Base-by-base conservation (phyloP, 2,329 filamentous ascomycete genomes). In the Didymella pomorum region DNA sequence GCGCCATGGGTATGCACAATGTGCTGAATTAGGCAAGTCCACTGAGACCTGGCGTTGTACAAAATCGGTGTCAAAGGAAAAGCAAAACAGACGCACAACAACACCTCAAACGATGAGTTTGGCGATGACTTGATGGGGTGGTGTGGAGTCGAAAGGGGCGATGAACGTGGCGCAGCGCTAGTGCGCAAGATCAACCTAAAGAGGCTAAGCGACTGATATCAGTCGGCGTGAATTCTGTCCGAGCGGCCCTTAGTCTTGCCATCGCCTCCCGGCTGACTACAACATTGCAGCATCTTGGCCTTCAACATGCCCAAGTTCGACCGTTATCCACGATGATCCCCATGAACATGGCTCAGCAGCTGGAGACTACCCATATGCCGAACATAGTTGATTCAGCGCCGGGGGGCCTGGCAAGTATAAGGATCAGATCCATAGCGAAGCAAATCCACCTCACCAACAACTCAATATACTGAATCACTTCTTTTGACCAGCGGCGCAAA, bases 151-250 rank as follows among this genome's bases (percentile, higher is more conserved):
- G 12, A 29, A 25, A 25, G 3, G 3, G 23, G 26, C 10, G 26
- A 28, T 28, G 26, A 28, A 35, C 48, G 23, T 25, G 23, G 23
- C 23, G 48, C 45, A 37, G 44, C 23, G 35, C 28, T 41, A 41
- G 47, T 25, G 42, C 42, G n/a, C 12, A 29, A 33, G 12, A 45
- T 51, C 42, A 51, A 33, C 25, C 21, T 4, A 31, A 42, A 42
- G 9, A 7, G 35, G 47, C 2, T 37, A 29, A 5, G 25, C 33
- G 37, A 8, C 45, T 50, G 50, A 44, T 14, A 42, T 52, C 18
- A 60, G 47, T 39, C 57, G 57, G 57, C n/a, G 4, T 4, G 18
- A 52, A 23, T 20, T 48, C 47, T 29, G 2, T 4, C 57, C 57
- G 57, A 42, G 29, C 39, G 44, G 39, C 29, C 3, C 37, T 37